Percentiles rank a stretch among this genome's conserved stretches.
Evolutionary conservation across 2,329 filamentous ascomycete species (phyloP).

Genomic region (Alternaria brassicae): DNA sequence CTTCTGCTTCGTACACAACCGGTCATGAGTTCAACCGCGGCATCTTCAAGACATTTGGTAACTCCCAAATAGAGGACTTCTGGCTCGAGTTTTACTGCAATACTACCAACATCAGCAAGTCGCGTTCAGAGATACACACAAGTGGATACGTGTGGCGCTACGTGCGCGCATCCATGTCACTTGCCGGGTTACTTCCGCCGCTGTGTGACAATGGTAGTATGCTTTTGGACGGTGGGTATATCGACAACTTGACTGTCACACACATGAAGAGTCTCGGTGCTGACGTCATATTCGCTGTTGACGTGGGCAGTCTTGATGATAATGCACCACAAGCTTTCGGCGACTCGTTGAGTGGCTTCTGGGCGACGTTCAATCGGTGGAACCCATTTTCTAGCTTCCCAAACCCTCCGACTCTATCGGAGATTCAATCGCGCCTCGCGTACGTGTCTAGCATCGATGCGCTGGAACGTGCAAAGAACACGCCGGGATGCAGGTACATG

Average conservation of each 20-base stretch:
- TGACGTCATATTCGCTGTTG: conserved; percentile 92
- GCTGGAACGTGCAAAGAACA: conserved; percentile 88
- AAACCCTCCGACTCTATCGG: conserved; percentile 91
- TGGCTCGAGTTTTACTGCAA: conserved; percentile 99
- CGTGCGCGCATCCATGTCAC: conserved; percentile 93
- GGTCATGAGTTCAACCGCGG: conserved; percentile 98
- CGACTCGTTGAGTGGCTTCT: conserved; percentile 91
- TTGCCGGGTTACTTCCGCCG: conserved; percentile 89
- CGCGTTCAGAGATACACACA: conserved; percentile 88
- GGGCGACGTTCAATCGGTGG: conserved; percentile 95
- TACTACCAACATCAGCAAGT: conserved; percentile 98
- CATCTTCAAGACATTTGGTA: conserved; percentile 97
- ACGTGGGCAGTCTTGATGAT: conserved; percentile 92
- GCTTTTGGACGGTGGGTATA: conserved; percentile 94
- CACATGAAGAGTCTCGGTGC: conserved; percentile 96
- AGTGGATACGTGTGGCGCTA: conserved; percentile 98
- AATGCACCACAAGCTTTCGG: conserved; percentile 91
- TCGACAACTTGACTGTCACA: conserved; percentile 94
- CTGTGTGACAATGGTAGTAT: conserved; percentile 97
- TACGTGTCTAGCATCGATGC: conserved; percentile 97
- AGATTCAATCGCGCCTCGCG: conserved; percentile 92
- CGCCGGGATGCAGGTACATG: conserved; percentile 94
- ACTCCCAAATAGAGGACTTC: conserved; percentile 97
- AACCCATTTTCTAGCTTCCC: conserved; percentile 89
- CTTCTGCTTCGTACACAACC: conserved; percentile 94